Base-by-base conservation (phyloP, 1,284 basidiomycete genomes). In the Trichosporon sp. region DNA sequence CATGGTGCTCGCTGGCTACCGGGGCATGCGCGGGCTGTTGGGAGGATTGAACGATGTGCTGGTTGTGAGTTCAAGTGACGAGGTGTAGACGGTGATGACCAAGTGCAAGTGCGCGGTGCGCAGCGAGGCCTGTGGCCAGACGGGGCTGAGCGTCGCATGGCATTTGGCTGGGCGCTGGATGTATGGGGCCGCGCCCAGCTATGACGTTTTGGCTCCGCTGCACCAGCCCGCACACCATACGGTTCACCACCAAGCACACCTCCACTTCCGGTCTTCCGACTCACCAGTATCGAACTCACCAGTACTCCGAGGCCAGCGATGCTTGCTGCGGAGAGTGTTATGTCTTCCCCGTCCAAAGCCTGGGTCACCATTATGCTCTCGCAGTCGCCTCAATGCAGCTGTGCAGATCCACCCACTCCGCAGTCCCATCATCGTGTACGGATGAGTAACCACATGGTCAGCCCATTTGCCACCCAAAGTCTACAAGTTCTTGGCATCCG, bases 1-100 rank as follows among this genome's bases (percentile, higher is more conserved):
- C 66, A 70, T 70, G 64, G 65, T 21, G 51, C 59, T 63, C 59
- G 59, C 59, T 63, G 59, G 59, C 59, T 63, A 63, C 38, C 48
- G 46, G 46, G 66, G 48, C 46, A 67, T 46, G 66, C n/a, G 66
- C 4, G 12, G 31, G 40, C 26, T 26, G 26, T 26, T 26, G 26
- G 40, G 12, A 19, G 6, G 40, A 19, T 26, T 12, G 46, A 26
- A 26, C 26, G 31, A n/a, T 35, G 32, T 35, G 59, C 31, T 63
- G 31, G 32, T 37, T 32, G 32, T 63, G 10, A 63, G 43, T 40
- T 26, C 26, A 10, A 40, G 38, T 40, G 35, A 37, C 2, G 38
- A 40, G 38, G 38, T 26, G n/a, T 54, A 2, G 46, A 48, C 21
- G 51, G n/a, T 54, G 21, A 54, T 54, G 51, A 26, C 51, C 19